phyloP scores from a whole-genome alignment of 2,329 filamentous ascomycete species.

The Apiospora sp. region DNA sequence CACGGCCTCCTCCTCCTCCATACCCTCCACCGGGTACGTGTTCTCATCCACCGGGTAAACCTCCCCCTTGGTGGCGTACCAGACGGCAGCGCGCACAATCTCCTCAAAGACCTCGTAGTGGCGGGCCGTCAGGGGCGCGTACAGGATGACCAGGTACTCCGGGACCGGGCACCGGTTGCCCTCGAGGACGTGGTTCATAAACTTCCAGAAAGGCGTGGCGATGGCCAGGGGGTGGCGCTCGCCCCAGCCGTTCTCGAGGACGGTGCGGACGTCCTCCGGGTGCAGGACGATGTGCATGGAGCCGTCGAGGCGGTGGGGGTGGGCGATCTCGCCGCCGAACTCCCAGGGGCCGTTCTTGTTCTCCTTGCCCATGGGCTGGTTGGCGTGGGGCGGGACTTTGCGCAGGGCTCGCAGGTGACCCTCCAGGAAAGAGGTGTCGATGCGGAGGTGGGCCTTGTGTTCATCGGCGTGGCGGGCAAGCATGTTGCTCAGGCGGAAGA shows the following conservation, averaged over 20 bases:
- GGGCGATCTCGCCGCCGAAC: slow-evolving; percentile 28
- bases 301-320: slow-evolving; percentile 51
- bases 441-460: neutral
- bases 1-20: neutral
- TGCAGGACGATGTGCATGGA: slow-evolving; percentile 63
- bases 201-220: slow-evolving; percentile 20
- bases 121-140: slow-evolving; percentile 26
- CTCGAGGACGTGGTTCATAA: slow-evolving; percentile 8
- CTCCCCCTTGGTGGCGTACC: slow-evolving; percentile 26
- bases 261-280: slow-evolving; percentile 59
- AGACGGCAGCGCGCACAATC: slow-evolving; percentile 27
- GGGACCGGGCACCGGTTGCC: slow-evolving; percentile 26
- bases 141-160: slow-evolving; percentile 26
- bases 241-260: slow-evolving; percentile 65
- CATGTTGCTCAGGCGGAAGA: slow-evolving; percentile 18
- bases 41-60: slow-evolving; percentile 22
- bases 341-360: neutral
- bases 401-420: slow-evolving; percentile 12
- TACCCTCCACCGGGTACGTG: slow-evolving; percentile 26
- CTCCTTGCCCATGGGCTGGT: neutral
- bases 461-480: slow-evolving; percentile 7
- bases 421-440: slow-evolving; percentile 27
- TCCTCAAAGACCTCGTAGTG: slow-evolving; percentile 22
- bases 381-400: neutral
- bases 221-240: slow-evolving; percentile 54